phyloP scores from a whole-genome alignment of 768 basidiomycete species.

The Serendipita sp. region DNA sequence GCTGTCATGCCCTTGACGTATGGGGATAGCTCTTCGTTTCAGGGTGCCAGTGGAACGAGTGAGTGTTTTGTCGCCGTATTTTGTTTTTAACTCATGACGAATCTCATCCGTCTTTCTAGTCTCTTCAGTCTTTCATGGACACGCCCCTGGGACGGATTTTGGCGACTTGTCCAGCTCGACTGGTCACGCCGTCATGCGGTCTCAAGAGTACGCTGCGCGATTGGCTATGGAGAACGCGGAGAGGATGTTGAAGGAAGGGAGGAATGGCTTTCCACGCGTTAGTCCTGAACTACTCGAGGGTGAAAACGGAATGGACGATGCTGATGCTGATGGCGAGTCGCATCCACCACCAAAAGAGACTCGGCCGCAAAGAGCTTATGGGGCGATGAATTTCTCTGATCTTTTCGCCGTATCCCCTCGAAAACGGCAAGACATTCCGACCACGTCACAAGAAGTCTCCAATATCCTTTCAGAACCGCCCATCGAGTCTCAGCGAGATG shows the following conservation, averaged over 20 bases:
- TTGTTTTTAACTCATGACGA: neutral
- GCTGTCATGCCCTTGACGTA: neutral
- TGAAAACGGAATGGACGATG: too few species aligned
- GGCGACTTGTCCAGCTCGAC: neutral
- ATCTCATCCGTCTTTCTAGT: neutral
- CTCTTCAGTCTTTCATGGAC: neutral
- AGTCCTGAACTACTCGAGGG: too few species aligned
- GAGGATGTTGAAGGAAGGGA: neutral
- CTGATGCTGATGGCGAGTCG: neutral
- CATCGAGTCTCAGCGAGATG: too few species aligned
- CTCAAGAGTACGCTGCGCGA: neutral
- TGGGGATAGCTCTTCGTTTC: too few species aligned
- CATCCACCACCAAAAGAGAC: neutral
- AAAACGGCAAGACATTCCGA: too few species aligned
- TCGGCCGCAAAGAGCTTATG: neutral
- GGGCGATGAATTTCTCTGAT: too few species aligned
- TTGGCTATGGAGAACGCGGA: neutral
- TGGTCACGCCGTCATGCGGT: neutral
- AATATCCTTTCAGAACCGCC: too few species aligned
- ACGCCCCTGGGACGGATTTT: neutral
- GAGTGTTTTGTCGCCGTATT: neutral
- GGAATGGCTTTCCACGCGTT: too few species aligned
- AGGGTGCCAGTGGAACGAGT: neutral
- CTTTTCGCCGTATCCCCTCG: too few species aligned
- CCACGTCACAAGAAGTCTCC: too few species aligned